Evolutionary conservation across 345 rosid species (phyloP).

Genomic region (Populus alba): DNA sequence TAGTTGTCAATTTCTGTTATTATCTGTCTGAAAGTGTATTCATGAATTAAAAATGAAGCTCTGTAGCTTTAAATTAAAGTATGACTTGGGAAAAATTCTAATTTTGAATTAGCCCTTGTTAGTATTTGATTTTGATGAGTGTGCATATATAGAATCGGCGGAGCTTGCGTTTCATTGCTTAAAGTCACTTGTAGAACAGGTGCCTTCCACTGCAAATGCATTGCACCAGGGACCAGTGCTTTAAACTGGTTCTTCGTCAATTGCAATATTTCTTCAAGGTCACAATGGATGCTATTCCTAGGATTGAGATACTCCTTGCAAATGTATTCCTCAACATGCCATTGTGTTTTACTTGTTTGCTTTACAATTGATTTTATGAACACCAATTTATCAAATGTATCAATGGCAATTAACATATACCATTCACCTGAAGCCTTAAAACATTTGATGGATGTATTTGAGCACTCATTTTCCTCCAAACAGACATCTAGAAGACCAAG

Average conservation of each 20-base stretch:
- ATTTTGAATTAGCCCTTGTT: background rate
- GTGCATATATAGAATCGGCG: background rate
- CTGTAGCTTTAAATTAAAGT: background rate
- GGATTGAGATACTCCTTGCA: background rate
- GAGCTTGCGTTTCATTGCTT: background rate
- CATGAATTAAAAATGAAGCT: background rate
- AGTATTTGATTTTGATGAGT: background rate
- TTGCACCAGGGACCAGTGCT: background rate
- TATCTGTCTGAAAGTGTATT: background rate
- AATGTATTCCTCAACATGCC: background rate
- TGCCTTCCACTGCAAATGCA: background rate
- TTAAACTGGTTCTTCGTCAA: conserved; percentile 1
- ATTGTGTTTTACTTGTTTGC: background rate
- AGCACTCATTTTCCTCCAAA: too few species aligned
- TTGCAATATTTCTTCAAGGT: background rate
- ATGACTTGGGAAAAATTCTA: background rate
- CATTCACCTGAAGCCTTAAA: too few species aligned
- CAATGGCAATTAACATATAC: too few species aligned
- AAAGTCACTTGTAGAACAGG: background rate
- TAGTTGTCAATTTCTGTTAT: background rate
- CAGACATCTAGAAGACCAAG: too few species aligned
- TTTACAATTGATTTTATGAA: background rate
- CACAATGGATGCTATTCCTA: background rate
- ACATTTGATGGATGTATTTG: too few species aligned
- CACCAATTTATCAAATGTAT: background rate